phyloP scores from a whole-genome alignment of 192 early-diverging fungal species.

The Rhizophagus prolifer region DNA sequence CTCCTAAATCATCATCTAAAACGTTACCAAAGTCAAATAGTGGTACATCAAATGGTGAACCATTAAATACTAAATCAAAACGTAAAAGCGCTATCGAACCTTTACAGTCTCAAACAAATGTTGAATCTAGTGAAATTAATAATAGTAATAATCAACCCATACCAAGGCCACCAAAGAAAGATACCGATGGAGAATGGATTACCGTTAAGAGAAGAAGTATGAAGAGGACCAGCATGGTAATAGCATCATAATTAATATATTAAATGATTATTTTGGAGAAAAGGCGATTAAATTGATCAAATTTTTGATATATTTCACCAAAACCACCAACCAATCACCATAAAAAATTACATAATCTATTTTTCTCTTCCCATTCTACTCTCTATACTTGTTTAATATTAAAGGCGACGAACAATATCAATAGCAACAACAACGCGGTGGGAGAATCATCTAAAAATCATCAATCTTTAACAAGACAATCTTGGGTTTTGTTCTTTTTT shows the following conservation, averaged over 20 bases:
- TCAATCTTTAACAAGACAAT: neutral
- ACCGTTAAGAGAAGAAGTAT: neutral
- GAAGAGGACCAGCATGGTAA: conserved; percentile 15
- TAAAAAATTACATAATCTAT: no score
- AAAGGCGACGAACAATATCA: neutral
- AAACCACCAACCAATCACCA: neutral
- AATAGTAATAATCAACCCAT: neutral
- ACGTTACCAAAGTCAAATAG: neutral
- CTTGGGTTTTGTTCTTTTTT: neutral
- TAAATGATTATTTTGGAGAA: neutral
- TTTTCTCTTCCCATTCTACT: no score
- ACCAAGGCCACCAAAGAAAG: conserved; percentile 9
- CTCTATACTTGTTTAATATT: neutral
- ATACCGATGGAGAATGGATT: neutral
- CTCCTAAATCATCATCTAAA: neutral
- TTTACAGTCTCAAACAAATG: neutral
- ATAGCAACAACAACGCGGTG: neutral
- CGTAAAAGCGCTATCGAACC: neutral
- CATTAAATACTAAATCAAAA: neutral
- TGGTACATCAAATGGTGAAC: neutral
- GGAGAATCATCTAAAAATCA: neutral
- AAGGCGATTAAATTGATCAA: neutral
- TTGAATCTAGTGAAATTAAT: neutral
- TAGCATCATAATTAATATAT: conserved; percentile 8
- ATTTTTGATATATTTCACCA: neutral